Conservation (phyloP, 2,329 filamentous ascomycete genomes). For the Penicillium sp. region DNA sequence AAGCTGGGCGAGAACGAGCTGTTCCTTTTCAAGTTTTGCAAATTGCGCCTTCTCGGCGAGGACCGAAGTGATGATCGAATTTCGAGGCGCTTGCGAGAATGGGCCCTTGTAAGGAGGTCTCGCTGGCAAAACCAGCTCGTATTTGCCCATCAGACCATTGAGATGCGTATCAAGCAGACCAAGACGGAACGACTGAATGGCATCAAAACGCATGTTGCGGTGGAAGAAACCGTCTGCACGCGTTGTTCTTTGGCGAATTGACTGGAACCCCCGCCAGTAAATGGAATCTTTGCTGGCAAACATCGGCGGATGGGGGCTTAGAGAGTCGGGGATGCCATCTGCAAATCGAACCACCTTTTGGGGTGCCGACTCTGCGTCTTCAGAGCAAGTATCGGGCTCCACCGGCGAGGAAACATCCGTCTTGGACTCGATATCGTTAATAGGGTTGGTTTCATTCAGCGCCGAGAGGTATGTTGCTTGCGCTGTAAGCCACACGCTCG, state of each 20-base stretch:
- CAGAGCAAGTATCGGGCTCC: conserved; percentile 11
- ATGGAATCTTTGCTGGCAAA: conserved; percentile 62
- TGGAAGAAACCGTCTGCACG: conserved; percentile 75
- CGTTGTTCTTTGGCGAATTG: conserved; percentile 60
- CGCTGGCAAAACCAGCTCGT: conserved; percentile 67
- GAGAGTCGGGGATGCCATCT: conserved; percentile 33
- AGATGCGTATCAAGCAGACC: conserved; percentile 67
- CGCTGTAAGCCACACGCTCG: conserved; percentile 76
- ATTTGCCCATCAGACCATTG: conserved; percentile 78
- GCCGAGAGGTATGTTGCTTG: conserved; percentile 72
- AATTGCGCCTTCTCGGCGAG: conserved; percentile 43
- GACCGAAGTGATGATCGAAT: conserved; percentile 58
- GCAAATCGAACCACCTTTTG: conserved; percentile 30
- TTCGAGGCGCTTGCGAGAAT: conserved; percentile 65
- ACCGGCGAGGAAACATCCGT: conserved; percentile 6
- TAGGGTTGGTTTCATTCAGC: conserved; percentile 52
- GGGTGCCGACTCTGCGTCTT: conserved; percentile 18
- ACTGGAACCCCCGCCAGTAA: conserved; percentile 83
- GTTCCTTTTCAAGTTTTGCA: conserved; percentile 61
- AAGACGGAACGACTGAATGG: conserved; percentile 74
- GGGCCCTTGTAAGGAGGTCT: conserved; percentile 64
- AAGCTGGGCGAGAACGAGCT: conserved; percentile 69
- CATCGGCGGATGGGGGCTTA: conserved; percentile 32
- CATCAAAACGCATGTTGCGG: conserved; percentile 78
- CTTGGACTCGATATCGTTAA: conserved; percentile 39